phyloP scores from a whole-genome alignment of 1,139 yeast species.

The Saccharomyces pastorianus region DNA sequence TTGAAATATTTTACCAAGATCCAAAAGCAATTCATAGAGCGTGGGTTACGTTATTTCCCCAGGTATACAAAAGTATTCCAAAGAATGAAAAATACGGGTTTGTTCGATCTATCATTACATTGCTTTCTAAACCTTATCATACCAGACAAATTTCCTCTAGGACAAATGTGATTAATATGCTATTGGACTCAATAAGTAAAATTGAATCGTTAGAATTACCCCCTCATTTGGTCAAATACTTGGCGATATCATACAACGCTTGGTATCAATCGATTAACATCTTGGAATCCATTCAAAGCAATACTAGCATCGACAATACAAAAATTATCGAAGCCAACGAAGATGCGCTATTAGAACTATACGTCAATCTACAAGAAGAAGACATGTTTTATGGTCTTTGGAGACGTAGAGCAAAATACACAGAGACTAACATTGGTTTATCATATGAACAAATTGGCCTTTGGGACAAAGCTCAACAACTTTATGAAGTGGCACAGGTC shows the following conservation, averaged over 20 bases:
- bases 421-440: conserved; percentile 85
- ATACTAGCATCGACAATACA: conserved; percentile 57
- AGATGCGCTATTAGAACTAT: conserved; percentile 85
- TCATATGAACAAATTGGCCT: conserved; percentile 92
- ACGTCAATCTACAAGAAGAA: conserved; percentile 82
- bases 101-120: conserved; percentile 65
- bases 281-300: conserved; percentile 65
- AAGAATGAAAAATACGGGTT: conserved; percentile 77
- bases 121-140: conserved; percentile 86
- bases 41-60: conserved; percentile 81
- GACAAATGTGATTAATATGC: conserved; percentile 79
- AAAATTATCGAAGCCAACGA: conserved; percentile 79
- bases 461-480: conserved; percentile 90
- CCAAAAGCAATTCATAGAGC: conserved; percentile 73
- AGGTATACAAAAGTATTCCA: conserved; percentile 64
- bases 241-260: conserved; percentile 79
- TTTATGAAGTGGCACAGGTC: conserved; percentile 95
- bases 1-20: conserved; percentile 77
- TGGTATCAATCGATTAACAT: conserved; percentile 88
- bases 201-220: conserved; percentile 77
- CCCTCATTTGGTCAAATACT: conserved; percentile 84
- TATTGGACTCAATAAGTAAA: conserved; percentile 71
- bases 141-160: conserved; percentile 78
- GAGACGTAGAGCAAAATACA: conserved; percentile 91
- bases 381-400: conserved; percentile 97